Conservation (phyloP, 75 land plant species). For the Cunninghamia lanceolata region DNA sequence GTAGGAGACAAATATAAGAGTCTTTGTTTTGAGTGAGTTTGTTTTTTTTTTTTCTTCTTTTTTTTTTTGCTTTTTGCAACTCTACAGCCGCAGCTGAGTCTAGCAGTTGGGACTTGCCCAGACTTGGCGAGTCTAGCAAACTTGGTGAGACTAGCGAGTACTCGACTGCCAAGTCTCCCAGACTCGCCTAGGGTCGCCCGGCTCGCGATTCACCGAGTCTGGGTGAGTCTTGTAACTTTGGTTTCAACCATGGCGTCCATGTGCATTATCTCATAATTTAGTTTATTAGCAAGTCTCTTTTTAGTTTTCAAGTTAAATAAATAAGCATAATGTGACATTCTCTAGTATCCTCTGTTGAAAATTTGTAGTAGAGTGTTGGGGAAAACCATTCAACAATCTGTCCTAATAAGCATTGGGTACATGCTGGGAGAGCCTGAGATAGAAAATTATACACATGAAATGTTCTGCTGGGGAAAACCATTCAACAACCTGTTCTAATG, state of each 20-base stretch:
- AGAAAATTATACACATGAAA: not conserved
- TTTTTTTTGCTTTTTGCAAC: too few species aligned
- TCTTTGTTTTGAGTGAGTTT: too few species aligned
- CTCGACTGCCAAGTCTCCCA: too few species aligned
- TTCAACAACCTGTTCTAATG: not conserved
- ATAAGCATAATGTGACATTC: not conserved
- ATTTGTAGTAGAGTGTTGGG: not conserved
- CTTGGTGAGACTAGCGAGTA: too few species aligned
- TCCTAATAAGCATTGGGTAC: not conserved
- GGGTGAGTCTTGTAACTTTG: too few species aligned
- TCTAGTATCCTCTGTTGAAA: not conserved
- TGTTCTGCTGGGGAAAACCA: not conserved
- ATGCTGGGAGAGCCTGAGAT: not conserved
- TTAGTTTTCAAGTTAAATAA: not conserved
- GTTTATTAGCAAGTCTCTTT: not conserved
- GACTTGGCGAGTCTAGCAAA: too few species aligned
- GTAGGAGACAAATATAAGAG: too few species aligned
- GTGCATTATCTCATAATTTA: not conserved
- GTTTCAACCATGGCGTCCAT: not conserved
- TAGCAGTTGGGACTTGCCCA: too few species aligned
- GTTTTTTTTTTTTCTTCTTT: too few species aligned
- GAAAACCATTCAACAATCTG: not conserved
- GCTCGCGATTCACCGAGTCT: too few species aligned
- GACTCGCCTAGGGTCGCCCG: too few species aligned
- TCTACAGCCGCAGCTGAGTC: too few species aligned